Base-by-base conservation (phyloP, 805 yeast genomes). In the Kluyveromyces wickerhamii region DNA sequence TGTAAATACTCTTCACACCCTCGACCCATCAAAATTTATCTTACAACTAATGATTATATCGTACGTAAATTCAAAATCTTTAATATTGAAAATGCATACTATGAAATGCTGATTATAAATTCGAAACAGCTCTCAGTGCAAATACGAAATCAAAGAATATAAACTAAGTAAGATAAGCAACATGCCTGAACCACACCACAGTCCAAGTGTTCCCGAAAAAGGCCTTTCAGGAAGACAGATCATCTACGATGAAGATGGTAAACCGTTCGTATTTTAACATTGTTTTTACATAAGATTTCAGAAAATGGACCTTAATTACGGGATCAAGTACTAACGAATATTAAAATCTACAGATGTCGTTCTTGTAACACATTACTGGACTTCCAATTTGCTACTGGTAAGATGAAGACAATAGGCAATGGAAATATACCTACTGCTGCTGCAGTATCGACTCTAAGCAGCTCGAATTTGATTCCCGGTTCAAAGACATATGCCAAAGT, bases 361-460 rank as follows among this genome's bases (percentile, higher is more conserved):
- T 64, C 95, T 2, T 89, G 98, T 56, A 88, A 88, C 59, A 60
- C 87, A 0, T 60, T 89, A 23, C 57, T 76, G 27, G 96, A 89
- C 53, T 89, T 89, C 59, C 79, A 77, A 54, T 62, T 72, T 54
- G 89, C 78, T 5, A 71, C 61, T 3, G 62, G 59, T 2, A 48
- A 50, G 37, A 32, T 45, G 9, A 29, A 20, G 15, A 18, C 9
- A 9, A 9, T 12, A 10, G 32, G 13, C n/a, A 29, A 17, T 11
- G 42, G 24, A 12, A 15, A 17, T 27, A n/a, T 10, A 12, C 17
- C 20, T 35, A 11, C 46, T 5, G 39, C 49, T 8, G 43, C 59
- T 0, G 36, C 48, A 7, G 48, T 57, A 9, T 39, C 51, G 21
- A 41, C 48, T 10, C 38, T 49, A 11, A 39, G 39, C n/a, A 30